Conservation (phyloP, 208 protist species). For the Leishmania turanica region DNA sequence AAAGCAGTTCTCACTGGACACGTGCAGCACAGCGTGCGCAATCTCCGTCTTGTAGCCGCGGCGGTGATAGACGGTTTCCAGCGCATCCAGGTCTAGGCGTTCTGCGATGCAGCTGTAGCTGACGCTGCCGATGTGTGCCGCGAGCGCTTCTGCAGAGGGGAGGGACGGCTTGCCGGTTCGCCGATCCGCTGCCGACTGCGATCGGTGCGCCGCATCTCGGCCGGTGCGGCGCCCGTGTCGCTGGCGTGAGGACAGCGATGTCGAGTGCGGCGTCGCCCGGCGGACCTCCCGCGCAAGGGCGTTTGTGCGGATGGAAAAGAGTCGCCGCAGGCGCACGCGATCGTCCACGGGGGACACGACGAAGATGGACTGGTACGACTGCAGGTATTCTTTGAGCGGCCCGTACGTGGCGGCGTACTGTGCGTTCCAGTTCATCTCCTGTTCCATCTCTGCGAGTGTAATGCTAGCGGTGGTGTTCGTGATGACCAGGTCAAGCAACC, state of each 20-base stretch:
- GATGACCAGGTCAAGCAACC: conserved; percentile 62
- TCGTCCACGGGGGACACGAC: conserved; percentile 71
- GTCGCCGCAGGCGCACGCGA: conserved; percentile 55
- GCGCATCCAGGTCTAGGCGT: conserved; percentile 43
- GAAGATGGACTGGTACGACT: conserved; percentile 83
- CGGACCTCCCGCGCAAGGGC: background rate
- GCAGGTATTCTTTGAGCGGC: conserved; percentile 59
- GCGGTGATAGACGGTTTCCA: conserved; percentile 52
- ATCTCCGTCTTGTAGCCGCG: conserved; percentile 55
- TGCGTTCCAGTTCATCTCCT: conserved; percentile 47
- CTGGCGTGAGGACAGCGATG: conserved; percentile 11
- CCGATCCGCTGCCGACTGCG: conserved; percentile 15
- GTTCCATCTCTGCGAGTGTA: conserved; percentile 46
- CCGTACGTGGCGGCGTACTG: conserved; percentile 54
- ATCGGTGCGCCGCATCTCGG: background rate
- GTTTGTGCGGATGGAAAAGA: conserved; percentile 23
- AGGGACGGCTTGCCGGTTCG: conserved; percentile 21
- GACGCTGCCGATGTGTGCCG: conserved; percentile 63
- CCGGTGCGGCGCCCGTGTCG: conserved; percentile 6
- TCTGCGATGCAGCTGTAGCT: conserved; percentile 64
- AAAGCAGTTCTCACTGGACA: conserved; percentile 47
- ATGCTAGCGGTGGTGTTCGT: conserved; percentile 51
- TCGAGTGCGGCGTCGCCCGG: conserved; percentile 6
- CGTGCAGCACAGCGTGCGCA: conserved; percentile 59
- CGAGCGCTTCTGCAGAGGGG: conserved; percentile 38